Conservation (phyloP, 148 eudicot genomes). For the Limonium bicolor region DNA sequence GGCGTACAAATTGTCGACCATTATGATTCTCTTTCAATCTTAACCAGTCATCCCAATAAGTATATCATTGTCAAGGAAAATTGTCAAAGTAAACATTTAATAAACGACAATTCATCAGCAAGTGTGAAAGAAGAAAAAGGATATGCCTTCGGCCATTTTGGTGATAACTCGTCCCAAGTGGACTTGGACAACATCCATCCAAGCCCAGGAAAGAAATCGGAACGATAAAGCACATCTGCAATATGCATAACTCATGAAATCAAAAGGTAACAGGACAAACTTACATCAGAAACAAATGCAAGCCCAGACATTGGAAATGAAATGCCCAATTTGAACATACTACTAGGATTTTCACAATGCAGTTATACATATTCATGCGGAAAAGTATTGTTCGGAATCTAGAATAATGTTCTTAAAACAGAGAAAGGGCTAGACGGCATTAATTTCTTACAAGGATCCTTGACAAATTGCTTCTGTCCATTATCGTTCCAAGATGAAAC, state of each 20-base stretch:
- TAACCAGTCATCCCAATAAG: slow-evolving; percentile 99
- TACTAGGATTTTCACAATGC: too few species aligned
- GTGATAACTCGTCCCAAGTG: slow-evolving; percentile 94
- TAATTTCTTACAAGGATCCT: slow-evolving; percentile 76
- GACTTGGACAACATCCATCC: slow-evolving; percentile 92
- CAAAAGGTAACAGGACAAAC: too few species aligned
- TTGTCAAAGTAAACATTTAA: background rate
- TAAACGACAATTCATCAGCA: slow-evolving; percentile 3
- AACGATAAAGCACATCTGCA: slow-evolving; percentile 90
- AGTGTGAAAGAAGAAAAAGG: slow-evolving; percentile 33
- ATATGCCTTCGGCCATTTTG: slow-evolving; percentile 99
- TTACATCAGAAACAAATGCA: too few species aligned
- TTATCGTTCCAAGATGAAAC: slow-evolving; percentile 99
- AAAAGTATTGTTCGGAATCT: too few species aligned
- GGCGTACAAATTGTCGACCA: slow-evolving; percentile 89
- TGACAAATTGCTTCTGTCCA: slow-evolving; percentile 96
- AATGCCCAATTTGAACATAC: background rate
- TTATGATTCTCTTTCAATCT: slow-evolving; percentile 85
- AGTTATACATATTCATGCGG: too few species aligned
- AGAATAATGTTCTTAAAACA: background rate
- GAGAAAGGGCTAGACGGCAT: background rate
- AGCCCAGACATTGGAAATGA: background rate
- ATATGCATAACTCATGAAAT: too few species aligned
- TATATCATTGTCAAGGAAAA: slow-evolving; percentile 50
- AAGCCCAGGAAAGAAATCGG: slow-evolving; percentile 99